Conservation (phyloP, 805 yeast genomes). For the Grigorovia yakushimaensis region DNA sequence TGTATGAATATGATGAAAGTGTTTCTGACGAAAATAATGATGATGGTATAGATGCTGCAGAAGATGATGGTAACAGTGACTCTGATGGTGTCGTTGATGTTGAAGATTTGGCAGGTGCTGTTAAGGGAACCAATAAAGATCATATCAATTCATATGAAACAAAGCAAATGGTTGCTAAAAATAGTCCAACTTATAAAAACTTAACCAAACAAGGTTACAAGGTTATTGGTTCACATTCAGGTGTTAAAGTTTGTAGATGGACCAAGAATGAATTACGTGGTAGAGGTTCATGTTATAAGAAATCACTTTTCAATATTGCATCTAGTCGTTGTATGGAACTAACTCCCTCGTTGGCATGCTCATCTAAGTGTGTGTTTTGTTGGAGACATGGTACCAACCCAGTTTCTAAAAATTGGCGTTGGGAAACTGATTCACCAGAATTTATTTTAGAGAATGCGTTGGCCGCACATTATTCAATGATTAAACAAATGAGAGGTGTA, state of each 20-base stretch:
- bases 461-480: conserved; percentile 81
- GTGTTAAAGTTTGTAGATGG: conserved; percentile 94
- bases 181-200: conserved; percentile 80
- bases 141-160: conserved; percentile 16
- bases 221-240: conserved; percentile 88
- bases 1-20: conserved; percentile 50
- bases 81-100: conserved; percentile 55
- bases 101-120: conserved; percentile 68
- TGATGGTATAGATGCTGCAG: conserved; percentile 27
- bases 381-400: conserved; percentile 98
- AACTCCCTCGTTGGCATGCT: conserved; percentile 87
- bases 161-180: conserved; percentile 83
- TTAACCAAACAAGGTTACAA: conserved; percentile 90
- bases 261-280: conserved; percentile 91
- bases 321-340: conserved; percentile 94
- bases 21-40: conserved; percentile 41
- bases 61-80: conserved; percentile 24
- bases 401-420: conserved; percentile 91
- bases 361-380: conserved; percentile 91
- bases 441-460: conserved; percentile 76
- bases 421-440: conserved; percentile 91
- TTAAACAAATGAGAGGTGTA: conserved; percentile 90
- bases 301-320: conserved; percentile 81
- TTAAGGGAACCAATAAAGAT: conserved; percentile 8
- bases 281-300: conserved; percentile 88